phyloP scores from a whole-genome alignment of 2,329 filamentous ascomycete genomes.

The Colletotrichum scovillei region DNA sequence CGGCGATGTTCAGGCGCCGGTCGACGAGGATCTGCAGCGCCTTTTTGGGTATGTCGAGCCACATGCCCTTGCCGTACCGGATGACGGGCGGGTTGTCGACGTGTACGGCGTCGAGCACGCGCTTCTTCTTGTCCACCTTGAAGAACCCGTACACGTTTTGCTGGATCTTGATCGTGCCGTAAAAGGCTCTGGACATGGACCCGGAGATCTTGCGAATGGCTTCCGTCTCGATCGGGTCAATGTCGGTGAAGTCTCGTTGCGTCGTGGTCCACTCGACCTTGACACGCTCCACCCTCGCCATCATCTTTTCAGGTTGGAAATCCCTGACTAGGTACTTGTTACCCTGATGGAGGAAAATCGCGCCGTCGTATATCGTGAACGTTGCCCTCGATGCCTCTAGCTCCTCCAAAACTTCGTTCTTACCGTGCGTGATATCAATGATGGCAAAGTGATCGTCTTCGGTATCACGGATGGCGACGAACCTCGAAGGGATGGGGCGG shows the following conservation, averaged over 20 bases:
- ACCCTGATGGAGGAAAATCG: constrained; percentile 97
- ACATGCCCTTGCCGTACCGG: constrained; percentile 88
- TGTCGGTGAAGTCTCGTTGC: constrained; percentile 92
- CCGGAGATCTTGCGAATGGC: constrained; percentile 78
- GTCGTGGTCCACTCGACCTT: constrained; percentile 95
- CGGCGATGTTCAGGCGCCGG: constrained; percentile 82
- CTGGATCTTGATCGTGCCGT: constrained; percentile 86
- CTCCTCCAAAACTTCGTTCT: constrained; percentile 90
- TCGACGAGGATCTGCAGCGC: constrained; percentile 84
- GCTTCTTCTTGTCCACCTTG: constrained; percentile 88
- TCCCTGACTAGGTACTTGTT: constrained; percentile 91
- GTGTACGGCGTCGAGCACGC: constrained; percentile 90
- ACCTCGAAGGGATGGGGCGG: constrained; percentile 83
- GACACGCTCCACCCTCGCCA: constrained; percentile 89
- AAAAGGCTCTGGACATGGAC: constrained; percentile 79
- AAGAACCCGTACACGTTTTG: constrained; percentile 96
- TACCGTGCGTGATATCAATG: constrained; percentile 84
- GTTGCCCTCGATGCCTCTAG: constrained; percentile 95
- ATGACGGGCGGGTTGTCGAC: constrained; percentile 95
- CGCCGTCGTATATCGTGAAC: constrained; percentile 96
- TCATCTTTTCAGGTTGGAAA: constrained; percentile 81
- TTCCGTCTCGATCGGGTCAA: constrained; percentile 93
- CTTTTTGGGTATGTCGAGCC: constrained; percentile 87
- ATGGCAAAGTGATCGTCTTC: constrained; percentile 94
- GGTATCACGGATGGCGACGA: constrained; percentile 89